Evolutionary conservation across 2,329 filamentous ascomycete genomes (phyloP).

Genomic region (Aspergillus sp.): DNA sequence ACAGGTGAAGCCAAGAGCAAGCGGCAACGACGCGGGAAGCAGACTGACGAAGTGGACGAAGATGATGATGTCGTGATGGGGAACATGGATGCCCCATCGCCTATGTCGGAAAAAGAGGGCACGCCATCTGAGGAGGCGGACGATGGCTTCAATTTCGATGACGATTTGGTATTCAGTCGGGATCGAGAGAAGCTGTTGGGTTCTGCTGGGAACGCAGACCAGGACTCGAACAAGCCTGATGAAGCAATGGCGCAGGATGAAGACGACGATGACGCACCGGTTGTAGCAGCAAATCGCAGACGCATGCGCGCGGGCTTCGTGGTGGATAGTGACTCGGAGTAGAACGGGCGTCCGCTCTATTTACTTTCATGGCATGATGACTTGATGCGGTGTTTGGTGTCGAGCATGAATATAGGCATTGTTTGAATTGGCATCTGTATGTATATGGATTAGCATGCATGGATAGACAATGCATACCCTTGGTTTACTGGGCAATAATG

Average conservation of each 20-base stretch:
- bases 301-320: constrained; percentile 44
- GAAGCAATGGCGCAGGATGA: constrained; percentile 18
- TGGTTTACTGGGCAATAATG: too few species aligned
- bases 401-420: not conserved
- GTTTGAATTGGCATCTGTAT: constrained; percentile 10
- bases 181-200: constrained; percentile 22
- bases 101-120: constrained; percentile 16
- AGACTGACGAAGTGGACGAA: constrained; percentile 23
- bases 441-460: not conserved
- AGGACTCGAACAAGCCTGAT: constrained; percentile 7
- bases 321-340: constrained; percentile 48
- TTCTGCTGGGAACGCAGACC: constrained; percentile 3
- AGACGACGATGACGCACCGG: constrained; percentile 35
- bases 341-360: constrained; percentile 14
- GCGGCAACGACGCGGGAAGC: constrained; percentile 29
- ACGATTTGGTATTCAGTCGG: constrained; percentile 36
- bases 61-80: constrained; percentile 38
- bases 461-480: not conserved
- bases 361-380: constrained; percentile 22
- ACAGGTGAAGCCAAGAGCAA: constrained; percentile 26
- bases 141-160: constrained; percentile 37
- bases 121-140: constrained; percentile 32
- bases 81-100: constrained; percentile 22
- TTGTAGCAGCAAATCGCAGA: constrained; percentile 32
- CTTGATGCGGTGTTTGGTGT: constrained; percentile 30